Evolutionary conservation across 345 rosid species (phyloP).

Genomic region (Lumnitzera racemosa): DNA sequence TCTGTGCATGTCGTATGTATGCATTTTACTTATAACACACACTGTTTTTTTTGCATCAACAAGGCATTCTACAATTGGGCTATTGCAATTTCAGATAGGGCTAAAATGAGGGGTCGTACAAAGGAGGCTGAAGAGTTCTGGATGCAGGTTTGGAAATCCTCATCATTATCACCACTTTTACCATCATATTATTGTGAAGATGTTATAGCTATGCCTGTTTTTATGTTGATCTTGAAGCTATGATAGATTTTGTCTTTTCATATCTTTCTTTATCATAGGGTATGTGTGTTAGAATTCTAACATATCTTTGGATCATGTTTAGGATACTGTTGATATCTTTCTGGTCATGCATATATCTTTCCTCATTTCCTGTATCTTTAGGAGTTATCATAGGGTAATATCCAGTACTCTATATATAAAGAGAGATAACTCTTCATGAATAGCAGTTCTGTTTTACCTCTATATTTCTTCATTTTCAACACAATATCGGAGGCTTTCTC

Average conservation of each 20-base stretch:
- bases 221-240: too few species aligned
- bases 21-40: not conserved
- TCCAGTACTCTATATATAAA: too few species aligned
- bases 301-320: not conserved
- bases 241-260: not conserved
- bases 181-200: not conserved
- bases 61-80: constrained; percentile 99
- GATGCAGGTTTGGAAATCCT: constrained; percentile 54
- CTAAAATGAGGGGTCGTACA: constrained; percentile 99
- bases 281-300: too few species aligned
- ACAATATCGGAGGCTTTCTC: too few species aligned
- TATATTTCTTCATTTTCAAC: too few species aligned
- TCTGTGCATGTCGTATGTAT: not conserved
- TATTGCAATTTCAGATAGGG: constrained; percentile 97
- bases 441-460: too few species aligned
- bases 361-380: not conserved
- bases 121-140: constrained; percentile 99
- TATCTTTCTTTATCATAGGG: too few species aligned
- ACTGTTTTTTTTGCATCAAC: constrained; percentile 13
- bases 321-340: not conserved
- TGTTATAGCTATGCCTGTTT: too few species aligned
- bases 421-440: too few species aligned
- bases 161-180: not conserved
- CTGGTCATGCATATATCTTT: not conserved
- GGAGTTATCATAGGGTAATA: not conserved